These are phyloP conservation scores for Xylaria sp. DNA, from an alignment of 2,329 filamentous ascomycete species.

Conservation along the genomic window DNA sequence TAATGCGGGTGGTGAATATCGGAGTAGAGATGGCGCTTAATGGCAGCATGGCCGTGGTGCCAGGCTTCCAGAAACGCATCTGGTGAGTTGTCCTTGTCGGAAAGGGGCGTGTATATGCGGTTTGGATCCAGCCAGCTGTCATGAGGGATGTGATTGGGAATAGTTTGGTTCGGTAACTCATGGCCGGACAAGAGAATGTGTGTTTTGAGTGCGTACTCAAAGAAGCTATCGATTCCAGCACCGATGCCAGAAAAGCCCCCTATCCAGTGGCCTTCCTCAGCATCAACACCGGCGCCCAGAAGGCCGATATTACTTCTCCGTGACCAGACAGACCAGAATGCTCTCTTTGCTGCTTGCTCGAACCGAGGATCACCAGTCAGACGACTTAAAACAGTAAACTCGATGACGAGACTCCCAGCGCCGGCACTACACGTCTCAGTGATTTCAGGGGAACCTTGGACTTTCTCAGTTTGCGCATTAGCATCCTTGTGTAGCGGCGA, in stretches of 20 bases:
- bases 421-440: constrained; percentile 97
- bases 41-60: constrained; percentile 78
- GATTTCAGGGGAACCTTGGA: constrained; percentile 56
- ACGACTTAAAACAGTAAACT: constrained; percentile 85
- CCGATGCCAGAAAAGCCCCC: constrained; percentile 88
- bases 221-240: constrained; percentile 95
- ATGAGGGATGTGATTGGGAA: constrained; percentile 35
- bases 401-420: constrained; percentile 89
- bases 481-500: constrained; percentile 66
- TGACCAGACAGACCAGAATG: constrained; percentile 97
- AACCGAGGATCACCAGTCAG: constrained; percentile 83
- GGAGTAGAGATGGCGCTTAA: constrained; percentile 87
- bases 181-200: constrained; percentile 83
- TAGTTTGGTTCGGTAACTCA: constrained; percentile 48
- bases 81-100: constrained; percentile 61
- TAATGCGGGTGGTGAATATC: constrained; percentile 85
- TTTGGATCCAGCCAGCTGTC: constrained; percentile 58
- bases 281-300: constrained; percentile 87
- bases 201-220: constrained; percentile 94
- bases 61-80: constrained; percentile 77
- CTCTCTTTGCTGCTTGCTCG: constrained; percentile 80
- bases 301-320: constrained; percentile 78
- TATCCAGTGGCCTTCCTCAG: constrained; percentile 85
- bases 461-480: constrained; percentile 36
- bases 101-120: constrained; percentile 53